These are phyloP conservation scores for Terana coerulea DNA, from an alignment of 768 basidiomycete species.

Conservation along the genomic window DNA sequence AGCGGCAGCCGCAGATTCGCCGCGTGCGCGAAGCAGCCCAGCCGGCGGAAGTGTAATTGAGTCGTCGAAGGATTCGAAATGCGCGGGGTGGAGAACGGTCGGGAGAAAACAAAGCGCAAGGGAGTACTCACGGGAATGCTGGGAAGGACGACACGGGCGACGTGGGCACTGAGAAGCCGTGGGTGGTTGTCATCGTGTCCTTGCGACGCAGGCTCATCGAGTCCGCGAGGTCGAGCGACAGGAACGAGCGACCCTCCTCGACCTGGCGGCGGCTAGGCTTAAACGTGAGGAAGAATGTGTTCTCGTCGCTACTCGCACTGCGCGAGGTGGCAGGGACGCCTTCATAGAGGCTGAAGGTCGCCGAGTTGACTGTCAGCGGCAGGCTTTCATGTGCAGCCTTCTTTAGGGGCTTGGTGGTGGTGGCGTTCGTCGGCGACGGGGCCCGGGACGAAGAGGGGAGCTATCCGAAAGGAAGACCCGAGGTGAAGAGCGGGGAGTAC, in stretches of 20 bases:
- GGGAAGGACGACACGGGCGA: conserved; percentile 11
- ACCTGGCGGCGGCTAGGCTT: conserved; percentile 35
- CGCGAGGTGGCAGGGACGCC: conserved; percentile 5
- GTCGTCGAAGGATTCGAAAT: not conserved
- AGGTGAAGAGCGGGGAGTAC: conserved; percentile 66
- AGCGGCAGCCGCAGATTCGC: not conserved
- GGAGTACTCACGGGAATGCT: conserved; percentile 6
- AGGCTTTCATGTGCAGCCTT: conserved; percentile 17
- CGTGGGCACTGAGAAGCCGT: conserved; percentile 16
- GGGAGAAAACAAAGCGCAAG: not conserved
- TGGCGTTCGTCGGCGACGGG: conserved; percentile 26
- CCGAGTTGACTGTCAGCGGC: conserved; percentile 18
- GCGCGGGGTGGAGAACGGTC: not conserved
- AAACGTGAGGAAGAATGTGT: conserved; percentile 47
- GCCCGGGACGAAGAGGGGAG: conserved; percentile 21
- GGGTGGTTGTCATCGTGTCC: conserved; percentile 21
- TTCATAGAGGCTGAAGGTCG: conserved; percentile 15
- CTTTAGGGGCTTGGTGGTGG: not conserved
- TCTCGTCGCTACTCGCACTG: conserved; percentile 24
- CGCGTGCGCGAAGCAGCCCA: not conserved
- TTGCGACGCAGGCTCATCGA: conserved; percentile 37
- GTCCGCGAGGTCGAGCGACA: conserved; percentile 66
- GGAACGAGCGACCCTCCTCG: conserved; percentile 47
- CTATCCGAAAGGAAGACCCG: conserved; percentile 46
- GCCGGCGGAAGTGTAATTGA: not conserved